Evolutionary conservation across 192 early-diverging fungal species (phyloP), one percentile per base, ranked within the genome.

Genomic region (Backusella circina): DNA sequence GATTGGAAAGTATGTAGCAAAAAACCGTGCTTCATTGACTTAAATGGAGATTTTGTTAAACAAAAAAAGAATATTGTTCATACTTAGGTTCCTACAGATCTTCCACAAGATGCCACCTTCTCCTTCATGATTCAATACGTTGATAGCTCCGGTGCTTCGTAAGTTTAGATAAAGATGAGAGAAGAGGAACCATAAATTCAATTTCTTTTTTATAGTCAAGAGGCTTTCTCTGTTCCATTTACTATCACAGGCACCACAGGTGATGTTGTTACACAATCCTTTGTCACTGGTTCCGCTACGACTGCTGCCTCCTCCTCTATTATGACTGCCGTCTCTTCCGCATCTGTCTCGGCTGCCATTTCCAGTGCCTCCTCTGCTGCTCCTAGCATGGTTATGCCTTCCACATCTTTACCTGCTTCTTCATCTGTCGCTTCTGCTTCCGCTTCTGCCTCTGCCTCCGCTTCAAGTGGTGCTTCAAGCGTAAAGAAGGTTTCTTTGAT

Each of bases 21-120:
- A 67, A 35, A 67, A 67, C 5, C 69, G 41, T 70, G 69, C 3
- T 61, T 23, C 2, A 12, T 61, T 61, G 21, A 61, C 54, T 61
- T 28, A 61, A 61, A 26, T 28, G 23, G 54, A 12, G 18, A 4
- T 28, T 47, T 47, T 28, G 54, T 61, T 61, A 28, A 61, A 61
- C 54, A 26, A 61, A 61, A 61, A 61, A 61, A 61, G 28, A 23
- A 33, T 35, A 23, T 39, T 33, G 13, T 67, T 72, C 70, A 2
- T 23, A n/a, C 32, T 32, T 47, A 77, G 76, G 71, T 77, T 16
- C 76, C 76, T 35, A 9, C 21, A 18, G 64, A 70, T 70, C 71
- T 77, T 21, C 37, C 38, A 18, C 41, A 39, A 71, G 67, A 21
- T 23, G 71, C 65, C 6, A 67, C 38, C 41, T 78, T 66, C 47